Percentiles rank a stretch among this genome's conserved stretches.
These are phyloP conservation scores for Phytophthora tubulina DNA, from an alignment of 352 stramenopile species.

Conservation along the genomic window DNA sequence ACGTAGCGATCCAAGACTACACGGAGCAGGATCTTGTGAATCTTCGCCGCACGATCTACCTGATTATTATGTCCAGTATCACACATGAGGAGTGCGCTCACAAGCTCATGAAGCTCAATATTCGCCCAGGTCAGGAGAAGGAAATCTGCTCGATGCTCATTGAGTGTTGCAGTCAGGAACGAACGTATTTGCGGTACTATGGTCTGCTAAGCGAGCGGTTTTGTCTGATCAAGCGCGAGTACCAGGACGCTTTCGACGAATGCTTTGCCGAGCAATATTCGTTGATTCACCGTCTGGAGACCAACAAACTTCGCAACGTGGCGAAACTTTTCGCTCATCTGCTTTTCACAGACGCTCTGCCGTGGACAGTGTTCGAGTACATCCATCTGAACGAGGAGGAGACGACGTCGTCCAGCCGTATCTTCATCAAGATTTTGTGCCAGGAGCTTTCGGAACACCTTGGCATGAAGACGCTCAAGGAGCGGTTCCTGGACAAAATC, in stretches of 20 bases:
- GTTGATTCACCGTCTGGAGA: slow-evolving; percentile 98
- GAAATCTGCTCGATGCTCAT: slow-evolving; percentile 99
- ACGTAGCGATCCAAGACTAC: slow-evolving; percentile 94
- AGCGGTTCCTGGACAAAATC: slow-evolving; percentile 93
- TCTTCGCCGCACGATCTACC: slow-evolving; percentile 98
- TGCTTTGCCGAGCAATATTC: slow-evolving; percentile 96
- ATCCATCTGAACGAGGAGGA: slow-evolving; percentile 99
- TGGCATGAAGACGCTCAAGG: slow-evolving; percentile 96
- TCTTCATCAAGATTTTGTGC: slow-evolving; percentile 99
- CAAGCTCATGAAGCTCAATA: slow-evolving; percentile 98
- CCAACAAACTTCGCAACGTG: slow-evolving; percentile 99
- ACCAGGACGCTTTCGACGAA: slow-evolving; percentile 96
- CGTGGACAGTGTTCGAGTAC: slow-evolving; percentile 97
- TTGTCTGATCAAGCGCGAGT: slow-evolving; percentile 96
- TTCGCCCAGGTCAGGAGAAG: slow-evolving; percentile 95
- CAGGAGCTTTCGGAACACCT: slow-evolving; percentile 98
- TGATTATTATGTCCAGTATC: slow-evolving; percentile 99
- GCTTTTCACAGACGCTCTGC: slow-evolving; percentile 97
- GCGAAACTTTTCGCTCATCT: slow-evolving; percentile 99
- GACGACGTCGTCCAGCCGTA: slow-evolving; percentile 98
- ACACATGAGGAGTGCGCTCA: slow-evolving; percentile 99
- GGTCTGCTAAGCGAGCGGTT: slow-evolving; percentile 97
- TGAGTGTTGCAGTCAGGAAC: slow-evolving; percentile 98
- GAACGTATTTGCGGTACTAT: slow-evolving; percentile 98
- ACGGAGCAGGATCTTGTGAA: slow-evolving; percentile 98